phyloP scores from a whole-genome alignment of 352 stramenopile species.

The Globisporangium ultimum region DNA sequence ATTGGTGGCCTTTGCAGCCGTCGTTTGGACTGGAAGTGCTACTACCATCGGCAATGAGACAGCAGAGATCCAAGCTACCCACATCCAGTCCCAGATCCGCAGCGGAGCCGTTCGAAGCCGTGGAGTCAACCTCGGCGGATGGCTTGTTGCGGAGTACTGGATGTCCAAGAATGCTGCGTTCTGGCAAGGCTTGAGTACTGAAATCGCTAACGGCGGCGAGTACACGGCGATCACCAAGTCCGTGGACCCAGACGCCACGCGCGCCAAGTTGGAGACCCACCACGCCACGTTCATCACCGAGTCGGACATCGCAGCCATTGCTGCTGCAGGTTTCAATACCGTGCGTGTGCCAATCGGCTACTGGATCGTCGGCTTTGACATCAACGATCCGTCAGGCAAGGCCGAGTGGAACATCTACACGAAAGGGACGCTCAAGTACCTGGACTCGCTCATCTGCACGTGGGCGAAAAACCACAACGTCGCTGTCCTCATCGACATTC shows the following conservation, averaged over 20 bases:
- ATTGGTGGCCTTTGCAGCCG: no score
- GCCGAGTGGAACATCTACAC: slow-evolving; percentile 51
- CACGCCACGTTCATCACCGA: slow-evolving; percentile 55
- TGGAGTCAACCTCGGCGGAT: slow-evolving; percentile 77
- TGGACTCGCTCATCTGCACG: slow-evolving; percentile 42
- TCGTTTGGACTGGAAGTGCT: no score
- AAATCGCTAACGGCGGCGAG: slow-evolving; percentile 43
- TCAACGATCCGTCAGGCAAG: slow-evolving; percentile 37
- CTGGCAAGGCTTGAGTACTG: slow-evolving; percentile 44
- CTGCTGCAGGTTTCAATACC: slow-evolving; percentile 63
- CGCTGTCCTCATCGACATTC: slow-evolving; percentile 48
- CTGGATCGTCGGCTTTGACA: slow-evolving; percentile 73
- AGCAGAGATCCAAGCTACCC: slow-evolving; percentile 5
- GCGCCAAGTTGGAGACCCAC: no score
- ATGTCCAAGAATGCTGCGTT: slow-evolving; percentile 63
- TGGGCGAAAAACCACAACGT: slow-evolving; percentile 52
- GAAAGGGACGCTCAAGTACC: slow-evolving; percentile 39
- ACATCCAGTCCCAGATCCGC: slow-evolving; percentile 65
- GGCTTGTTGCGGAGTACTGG: slow-evolving; percentile 79
- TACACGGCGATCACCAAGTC: slow-evolving; percentile 57
- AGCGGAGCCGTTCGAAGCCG: slow-evolving; percentile 36
- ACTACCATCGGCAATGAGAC: no score
- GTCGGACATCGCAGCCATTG: slow-evolving; percentile 59
- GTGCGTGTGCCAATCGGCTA: slow-evolving; percentile 76
- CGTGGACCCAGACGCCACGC: slow-evolving; percentile 18